Evolutionary conservation across 2,329 filamentous ascomycete genomes (phyloP), one percentile per base, ranked within the genome.

Genomic region (Aureobasidium uvarum): DNA sequence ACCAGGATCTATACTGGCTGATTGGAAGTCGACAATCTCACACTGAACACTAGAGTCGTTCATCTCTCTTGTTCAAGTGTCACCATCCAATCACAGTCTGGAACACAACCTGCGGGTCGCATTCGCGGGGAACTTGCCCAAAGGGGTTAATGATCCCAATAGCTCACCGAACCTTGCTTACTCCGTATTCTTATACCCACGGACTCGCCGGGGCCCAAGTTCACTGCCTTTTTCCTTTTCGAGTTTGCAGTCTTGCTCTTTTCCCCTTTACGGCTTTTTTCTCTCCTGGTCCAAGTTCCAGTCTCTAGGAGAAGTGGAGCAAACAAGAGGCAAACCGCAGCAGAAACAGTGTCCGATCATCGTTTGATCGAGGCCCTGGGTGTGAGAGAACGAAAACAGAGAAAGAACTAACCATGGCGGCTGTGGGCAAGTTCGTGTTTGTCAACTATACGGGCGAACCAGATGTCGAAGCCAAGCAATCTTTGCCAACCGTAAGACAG

Each of bases 211-310:
- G 56, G 43, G 56, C 25, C 18, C 41, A 60, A 28, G 41, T 62
- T 54, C 48, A 52, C 60, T 63, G 36, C 59, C 59, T 46, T 63
- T 63, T 63, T 63, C 60, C 60, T 38, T 54, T 63, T 63, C 60
- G 60, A 62, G 60, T 54, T 18, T 43, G 23, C 33, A 63, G 38
- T 6, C 14, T n/a, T 43, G 23, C 60, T 52, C 60, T 63, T 63
- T 63, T 63, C 48, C 60, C 60, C 60, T 63, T 63, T 63, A 54
- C 60, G 60, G 60, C 16, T 16, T 54, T 28, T 23, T 45, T 33
- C 25, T 25, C 36, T 54, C 11, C 60, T 63, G 36, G 36, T 25
- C 36, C 60, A 54, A 43, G 48, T 43, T 43, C 38, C 33, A 20
- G 43, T 43, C 60, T n/a, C 8, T 48, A n/a, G 14, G 38, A 23